Conservation (phyloP, 2,329 filamentous ascomycete genomes). For the Elsinoe necatrix region DNA sequence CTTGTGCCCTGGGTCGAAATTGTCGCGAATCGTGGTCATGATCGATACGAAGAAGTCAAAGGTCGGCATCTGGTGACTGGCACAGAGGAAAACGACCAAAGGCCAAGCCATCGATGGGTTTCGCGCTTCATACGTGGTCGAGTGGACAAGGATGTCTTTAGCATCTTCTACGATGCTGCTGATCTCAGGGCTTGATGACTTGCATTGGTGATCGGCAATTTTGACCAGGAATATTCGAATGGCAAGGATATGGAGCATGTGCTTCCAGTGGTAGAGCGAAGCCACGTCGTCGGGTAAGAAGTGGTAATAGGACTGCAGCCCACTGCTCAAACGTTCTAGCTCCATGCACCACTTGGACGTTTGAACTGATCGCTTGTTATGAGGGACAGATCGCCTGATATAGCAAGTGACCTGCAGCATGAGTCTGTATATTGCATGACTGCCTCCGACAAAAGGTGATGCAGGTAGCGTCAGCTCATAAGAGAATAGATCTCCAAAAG, state of each 20-base stretch:
- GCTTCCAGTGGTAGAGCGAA: background rate
- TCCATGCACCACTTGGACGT: background rate
- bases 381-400: background rate
- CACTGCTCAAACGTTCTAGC: background rate
- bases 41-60: background rate
- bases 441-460: background rate
- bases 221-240: background rate
- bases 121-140: background rate
- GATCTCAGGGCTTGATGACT: background rate
- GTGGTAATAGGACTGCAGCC: background rate
- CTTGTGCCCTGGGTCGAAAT: background rate
- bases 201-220: background rate
- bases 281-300: background rate
- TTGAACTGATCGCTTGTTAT: background rate
- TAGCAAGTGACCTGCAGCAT: background rate
- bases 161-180: background rate
- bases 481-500: background rate
- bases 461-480: background rate
- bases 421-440: background rate
- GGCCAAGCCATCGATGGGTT: background rate
- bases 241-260: background rate
- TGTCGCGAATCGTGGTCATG: background rate
- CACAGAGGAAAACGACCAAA: background rate
- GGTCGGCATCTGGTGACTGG: background rate
- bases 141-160: background rate